phyloP scores from a whole-genome alignment of 345 rosid species.

The Acer negundo region DNA sequence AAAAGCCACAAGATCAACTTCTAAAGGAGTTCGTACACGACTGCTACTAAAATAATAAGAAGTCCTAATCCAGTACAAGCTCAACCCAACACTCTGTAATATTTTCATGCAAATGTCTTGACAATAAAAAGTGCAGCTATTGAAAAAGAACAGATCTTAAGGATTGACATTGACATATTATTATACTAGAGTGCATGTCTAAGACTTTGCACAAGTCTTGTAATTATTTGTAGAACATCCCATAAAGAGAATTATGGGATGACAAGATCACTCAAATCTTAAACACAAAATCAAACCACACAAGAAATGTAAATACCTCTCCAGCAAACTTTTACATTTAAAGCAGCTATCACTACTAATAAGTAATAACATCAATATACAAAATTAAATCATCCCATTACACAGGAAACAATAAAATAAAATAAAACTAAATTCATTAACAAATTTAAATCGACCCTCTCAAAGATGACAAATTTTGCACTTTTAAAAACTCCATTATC shows the following conservation, averaged over 20 bases:
- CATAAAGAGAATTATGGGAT: background rate
- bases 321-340: no score
- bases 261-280: no score
- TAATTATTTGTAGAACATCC: background rate
- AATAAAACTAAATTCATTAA: background rate
- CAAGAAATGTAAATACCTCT: no score
- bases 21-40: background rate
- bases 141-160: background rate
- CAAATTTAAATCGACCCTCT: no score
- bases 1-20: constrained; percentile 24
- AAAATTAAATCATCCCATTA: background rate
- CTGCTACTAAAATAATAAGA: constrained; percentile 3
- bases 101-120: background rate
- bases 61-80: background rate
- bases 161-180: no score
- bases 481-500: background rate
- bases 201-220: background rate
- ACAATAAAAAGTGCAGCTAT: background rate
- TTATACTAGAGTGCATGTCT: no score
- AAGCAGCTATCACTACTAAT: no score
- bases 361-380: background rate
- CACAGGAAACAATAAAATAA: background rate
- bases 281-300: no score
- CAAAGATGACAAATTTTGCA: background rate
- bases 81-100: background rate